These are phyloP conservation scores for Metschnikowia cerradonensis DNA, from an alignment of 805 yeast species.

Conservation along the genomic window DNA sequence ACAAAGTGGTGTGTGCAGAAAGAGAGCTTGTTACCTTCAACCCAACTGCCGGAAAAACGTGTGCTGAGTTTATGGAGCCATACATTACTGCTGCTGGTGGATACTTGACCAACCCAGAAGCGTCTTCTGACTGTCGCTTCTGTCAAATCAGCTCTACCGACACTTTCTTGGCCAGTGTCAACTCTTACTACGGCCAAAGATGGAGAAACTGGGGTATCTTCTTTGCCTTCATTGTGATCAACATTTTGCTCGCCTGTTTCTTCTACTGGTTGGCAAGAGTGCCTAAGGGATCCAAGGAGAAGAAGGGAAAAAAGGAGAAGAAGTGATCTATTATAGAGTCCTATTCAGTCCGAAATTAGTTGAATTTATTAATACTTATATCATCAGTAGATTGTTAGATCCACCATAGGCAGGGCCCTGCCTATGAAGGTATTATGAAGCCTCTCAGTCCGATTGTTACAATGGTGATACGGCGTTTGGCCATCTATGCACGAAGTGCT, in stretches of 20 bases:
- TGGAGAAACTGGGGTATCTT: slow-evolving; percentile 67
- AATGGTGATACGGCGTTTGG: too few relatives aligned
- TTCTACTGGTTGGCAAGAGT: slow-evolving; percentile 68
- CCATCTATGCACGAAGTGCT: too few relatives aligned
- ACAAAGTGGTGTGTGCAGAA: slow-evolving; percentile 46
- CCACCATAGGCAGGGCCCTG: too few relatives aligned
- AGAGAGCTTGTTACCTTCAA: slow-evolving; percentile 26
- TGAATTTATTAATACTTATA: neutral
- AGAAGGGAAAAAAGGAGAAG: slow-evolving; percentile 16
- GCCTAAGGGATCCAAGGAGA: slow-evolving; percentile 54
- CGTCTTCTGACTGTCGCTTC: slow-evolving; percentile 54
- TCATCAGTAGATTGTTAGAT: too few relatives aligned
- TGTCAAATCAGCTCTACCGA: slow-evolving; percentile 60
- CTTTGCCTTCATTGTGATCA: slow-evolving; percentile 43
- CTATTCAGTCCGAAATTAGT: neutral
- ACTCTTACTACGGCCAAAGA: slow-evolving; percentile 45
- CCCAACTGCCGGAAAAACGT: slow-evolving; percentile 57
- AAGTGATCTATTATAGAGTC: neutral
- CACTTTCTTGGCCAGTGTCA: slow-evolving; percentile 47
- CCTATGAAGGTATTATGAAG: too few relatives aligned
- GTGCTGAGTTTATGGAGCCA: slow-evolving; percentile 49
- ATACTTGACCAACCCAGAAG: slow-evolving; percentile 51
- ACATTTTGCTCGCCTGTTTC: slow-evolving; percentile 28
- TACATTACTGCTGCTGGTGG: slow-evolving; percentile 49
- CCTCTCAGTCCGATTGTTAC: too few relatives aligned